phyloP scores from a whole-genome alignment of 257 asterid genomes.

The Solanum stenotomum region DNA sequence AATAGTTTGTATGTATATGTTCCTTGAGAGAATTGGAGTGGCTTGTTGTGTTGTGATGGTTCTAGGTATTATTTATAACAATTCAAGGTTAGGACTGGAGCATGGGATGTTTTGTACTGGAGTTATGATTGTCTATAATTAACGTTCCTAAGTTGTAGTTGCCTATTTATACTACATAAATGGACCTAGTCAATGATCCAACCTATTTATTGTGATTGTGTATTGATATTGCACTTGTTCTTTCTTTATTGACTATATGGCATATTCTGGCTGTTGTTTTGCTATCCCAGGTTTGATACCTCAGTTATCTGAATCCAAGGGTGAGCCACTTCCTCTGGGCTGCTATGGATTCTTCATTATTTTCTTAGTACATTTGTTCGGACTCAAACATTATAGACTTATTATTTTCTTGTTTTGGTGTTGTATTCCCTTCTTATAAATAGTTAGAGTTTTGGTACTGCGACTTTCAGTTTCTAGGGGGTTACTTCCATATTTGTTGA shows the following conservation, averaged over 20 bases:
- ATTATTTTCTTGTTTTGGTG: too few species aligned
- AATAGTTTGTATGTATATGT: background rate
- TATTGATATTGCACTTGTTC: background rate
- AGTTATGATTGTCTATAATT: too few species aligned
- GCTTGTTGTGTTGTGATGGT: background rate
- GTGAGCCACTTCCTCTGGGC: too few species aligned
- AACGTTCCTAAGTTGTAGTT: background rate
- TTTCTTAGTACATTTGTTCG: too few species aligned
- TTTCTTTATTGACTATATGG: background rate
- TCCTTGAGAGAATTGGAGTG: background rate
- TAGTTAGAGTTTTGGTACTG: background rate
- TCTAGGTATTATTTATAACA: too few species aligned
- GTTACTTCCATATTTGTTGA: background rate
- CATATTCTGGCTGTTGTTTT: rapidly evolving
- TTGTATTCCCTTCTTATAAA: background rate
- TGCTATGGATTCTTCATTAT: too few species aligned
- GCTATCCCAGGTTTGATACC: background rate
- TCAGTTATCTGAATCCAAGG: too few species aligned
- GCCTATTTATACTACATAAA: background rate
- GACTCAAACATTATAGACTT: background rate
- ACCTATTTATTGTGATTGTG: too few species aligned
- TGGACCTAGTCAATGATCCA: background rate
- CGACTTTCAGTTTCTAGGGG: background rate
- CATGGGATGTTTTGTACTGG: background rate
- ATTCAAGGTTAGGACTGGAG: background rate